Base-by-base conservation (phyloP, 2,329 filamentous ascomycete species). In the Leptographium wingfieldii region DNA sequence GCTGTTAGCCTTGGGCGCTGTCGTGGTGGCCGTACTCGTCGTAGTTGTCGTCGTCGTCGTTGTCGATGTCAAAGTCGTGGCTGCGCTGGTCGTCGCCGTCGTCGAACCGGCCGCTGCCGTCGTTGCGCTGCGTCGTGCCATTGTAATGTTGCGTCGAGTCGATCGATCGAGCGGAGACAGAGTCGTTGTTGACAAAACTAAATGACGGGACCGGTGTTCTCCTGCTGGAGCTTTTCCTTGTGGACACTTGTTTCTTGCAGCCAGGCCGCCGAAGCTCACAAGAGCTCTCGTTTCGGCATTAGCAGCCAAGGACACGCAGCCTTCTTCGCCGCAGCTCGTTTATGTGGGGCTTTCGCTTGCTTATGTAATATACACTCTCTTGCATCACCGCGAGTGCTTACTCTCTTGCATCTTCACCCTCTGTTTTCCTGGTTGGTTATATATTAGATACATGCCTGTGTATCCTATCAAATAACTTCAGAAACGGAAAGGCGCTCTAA, bases 221-320 rank as follows among this genome's bases (percentile, higher is more conserved):
- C 5, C 3, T 48, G 40, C 35, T 31, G 22, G 38, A 35, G 19
- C 29, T 48, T 31, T 16, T 35, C 29, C 31, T 57, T 51, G 46
- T 49, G 27, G 55, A 49, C 40, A 35, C 46, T 38, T 51, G 29
- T 51, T 46, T 57, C 35, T 27, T 35, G 12, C 22, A 56, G 40
- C 25, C 25, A 48, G 22, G 55, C 5, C 38, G 27, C 12, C 40
- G 40, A 48, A 57, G 55, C 55, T 57, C 55, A 16, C 10, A 10
- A 10, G 27, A 27, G 40, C 38, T 57, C 31, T 38, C 29, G 11
- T 53, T 51, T 51, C 31, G 43, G 46, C 43, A 16, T 46, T 52
- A 43, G 35, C 27, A 22, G 38, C 43, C 38, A 60, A 60, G 56
- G 61, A 63, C 63, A 64, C 63, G 63, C 63, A 64, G 63, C 63